phyloP scores from a whole-genome alignment of 2,329 filamentous ascomycete species.

The Hawksworthiomyces lignivorus region DNA sequence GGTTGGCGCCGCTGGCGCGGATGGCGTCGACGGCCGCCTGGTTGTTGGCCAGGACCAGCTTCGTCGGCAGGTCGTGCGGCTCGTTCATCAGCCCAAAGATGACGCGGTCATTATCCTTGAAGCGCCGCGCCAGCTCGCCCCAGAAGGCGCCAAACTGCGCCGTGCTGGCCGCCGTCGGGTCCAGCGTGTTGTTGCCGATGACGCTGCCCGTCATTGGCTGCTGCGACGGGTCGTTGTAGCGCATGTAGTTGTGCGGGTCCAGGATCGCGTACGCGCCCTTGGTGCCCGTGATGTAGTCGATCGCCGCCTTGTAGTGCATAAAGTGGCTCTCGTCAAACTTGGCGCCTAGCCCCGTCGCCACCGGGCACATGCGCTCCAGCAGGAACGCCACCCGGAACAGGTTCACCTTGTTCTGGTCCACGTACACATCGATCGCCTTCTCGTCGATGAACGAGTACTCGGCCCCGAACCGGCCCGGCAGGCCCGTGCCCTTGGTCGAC shows the following conservation, averaged over 20 bases:
- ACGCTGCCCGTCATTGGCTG: slow-evolving; percentile 41
- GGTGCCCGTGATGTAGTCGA: slow-evolving; percentile 42
- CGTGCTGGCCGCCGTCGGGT: slow-evolving; percentile 37
- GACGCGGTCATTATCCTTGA: slow-evolving; percentile 37
- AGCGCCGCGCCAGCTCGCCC: slow-evolving; percentile 38
- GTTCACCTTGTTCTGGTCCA: slow-evolving; percentile 38
- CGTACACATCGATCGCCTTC: slow-evolving; percentile 35
- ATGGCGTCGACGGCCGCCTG: slow-evolving; percentile 40
- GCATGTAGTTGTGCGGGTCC: slow-evolving; percentile 47
- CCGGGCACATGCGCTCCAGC: slow-evolving; percentile 42
- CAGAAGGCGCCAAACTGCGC: slow-evolving; percentile 41
- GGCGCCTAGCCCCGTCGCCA: slow-evolving; percentile 35
- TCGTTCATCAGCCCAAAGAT: slow-evolving; percentile 45
- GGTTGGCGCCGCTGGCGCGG: slow-evolving; percentile 32
- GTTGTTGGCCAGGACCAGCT: slow-evolving; percentile 36
- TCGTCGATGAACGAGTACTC: slow-evolving; percentile 44
- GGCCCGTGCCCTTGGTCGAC: slow-evolving; percentile 29
- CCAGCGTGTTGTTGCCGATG: slow-evolving; percentile 38
- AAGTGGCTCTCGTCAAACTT: slow-evolving; percentile 46
- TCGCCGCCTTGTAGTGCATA: slow-evolving; percentile 33
- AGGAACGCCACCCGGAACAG: slow-evolving; percentile 42
- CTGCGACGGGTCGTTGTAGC: slow-evolving; percentile 42
- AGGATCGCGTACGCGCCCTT: slow-evolving; percentile 39
- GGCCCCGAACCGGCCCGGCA: slow-evolving; percentile 41
- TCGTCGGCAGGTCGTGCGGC: slow-evolving; percentile 42